Evolutionary conservation across 495 filamentous ascomycete species (phyloP), one percentile per base, ranked within the genome.

Genomic region (Poronia punctata): DNA sequence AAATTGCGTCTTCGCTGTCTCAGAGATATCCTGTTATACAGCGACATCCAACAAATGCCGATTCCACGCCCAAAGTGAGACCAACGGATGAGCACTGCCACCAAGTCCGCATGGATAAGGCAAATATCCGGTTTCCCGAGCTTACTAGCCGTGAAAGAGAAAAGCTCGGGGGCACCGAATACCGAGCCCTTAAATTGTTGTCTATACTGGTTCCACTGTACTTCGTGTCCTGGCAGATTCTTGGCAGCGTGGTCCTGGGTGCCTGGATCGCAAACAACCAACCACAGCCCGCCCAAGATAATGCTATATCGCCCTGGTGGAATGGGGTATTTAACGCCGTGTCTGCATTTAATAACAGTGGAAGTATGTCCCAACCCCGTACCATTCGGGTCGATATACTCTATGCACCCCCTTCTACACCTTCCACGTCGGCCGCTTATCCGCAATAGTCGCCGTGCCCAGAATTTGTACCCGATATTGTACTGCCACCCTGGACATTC

Each of bases 321-420:
- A 65, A 75, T 27, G 82, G 82, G 11, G 70, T 78, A 20, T 87
- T 86, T 62, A 79, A 82, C 49, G 72, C 74, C 26, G 67, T 78
- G 11, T 86, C 81, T 35, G 88, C 85, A 3, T 95, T 95, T 60
- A 88, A 84, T 49, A 95, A 93, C 23, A 43, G 54, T 82, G 75
- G 15, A 15, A 41, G 38, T 41, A 41, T 19, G 38, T 41, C 14
- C 19, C 14, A 25, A 7, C 6, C 26, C 20, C 29, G n/a, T n/a
- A n/a, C n/a, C n/a, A n/a, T n/a, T n/a, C n/a, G n/a, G n/a, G n/a
- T n/a, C n/a, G n/a, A n/a, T n/a, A n/a, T n/a, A n/a, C n/a, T n/a
- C n/a, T n/a, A n/a, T n/a, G n/a, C n/a, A n/a, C n/a, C n/a, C n/a
- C n/a, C n/a, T n/a, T n/a, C n/a, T n/a, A n/a, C n/a, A n/a, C n/a